Percentiles rank a stretch among this genome's conserved stretches.
These are phyloP conservation scores for Angomonas deanei DNA, from an alignment of 208 protist species.

Conservation along the genomic window DNA sequence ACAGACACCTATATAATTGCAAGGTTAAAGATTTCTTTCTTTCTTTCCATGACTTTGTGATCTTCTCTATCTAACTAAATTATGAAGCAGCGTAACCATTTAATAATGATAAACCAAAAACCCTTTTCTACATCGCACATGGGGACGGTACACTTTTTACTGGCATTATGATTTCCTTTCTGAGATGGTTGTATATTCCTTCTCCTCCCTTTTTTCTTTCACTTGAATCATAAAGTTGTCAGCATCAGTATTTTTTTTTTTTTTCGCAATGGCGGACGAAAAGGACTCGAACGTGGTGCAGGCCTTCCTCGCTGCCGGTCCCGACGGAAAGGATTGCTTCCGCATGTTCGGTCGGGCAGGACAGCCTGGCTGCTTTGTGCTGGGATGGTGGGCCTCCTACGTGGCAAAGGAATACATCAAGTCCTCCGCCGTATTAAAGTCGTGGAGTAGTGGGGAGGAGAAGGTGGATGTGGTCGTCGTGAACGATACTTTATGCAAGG, in stretches of 20 bases:
- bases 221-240: neutral
- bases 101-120: neutral
- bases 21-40: neutral
- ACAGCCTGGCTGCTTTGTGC: constrained; percentile 57
- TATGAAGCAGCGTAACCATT: neutral
- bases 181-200: too few species aligned
- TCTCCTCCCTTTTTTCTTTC: too few species aligned
- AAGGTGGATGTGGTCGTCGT: constrained; percentile 60
- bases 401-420: constrained; percentile 85
- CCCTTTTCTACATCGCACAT: too few species aligned
- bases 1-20: neutral
- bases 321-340: constrained; percentile 60
- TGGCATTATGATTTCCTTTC: too few species aligned
- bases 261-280: constrained; percentile 57
- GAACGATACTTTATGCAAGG: constrained; percentile 77
- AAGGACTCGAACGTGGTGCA: constrained; percentile 54
- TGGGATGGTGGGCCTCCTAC: constrained; percentile 73
- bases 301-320: constrained; percentile 51
- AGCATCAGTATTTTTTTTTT: too few species aligned
- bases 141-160: too few species aligned
- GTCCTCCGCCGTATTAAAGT: constrained; percentile 72
- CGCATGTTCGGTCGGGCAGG: constrained; percentile 67
- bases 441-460: constrained; percentile 30
- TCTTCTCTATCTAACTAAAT: neutral
- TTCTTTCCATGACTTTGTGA: neutral